Base-by-base conservation (phyloP, 2,329 filamentous ascomycete species). In the Botryotinia globosa region DNA sequence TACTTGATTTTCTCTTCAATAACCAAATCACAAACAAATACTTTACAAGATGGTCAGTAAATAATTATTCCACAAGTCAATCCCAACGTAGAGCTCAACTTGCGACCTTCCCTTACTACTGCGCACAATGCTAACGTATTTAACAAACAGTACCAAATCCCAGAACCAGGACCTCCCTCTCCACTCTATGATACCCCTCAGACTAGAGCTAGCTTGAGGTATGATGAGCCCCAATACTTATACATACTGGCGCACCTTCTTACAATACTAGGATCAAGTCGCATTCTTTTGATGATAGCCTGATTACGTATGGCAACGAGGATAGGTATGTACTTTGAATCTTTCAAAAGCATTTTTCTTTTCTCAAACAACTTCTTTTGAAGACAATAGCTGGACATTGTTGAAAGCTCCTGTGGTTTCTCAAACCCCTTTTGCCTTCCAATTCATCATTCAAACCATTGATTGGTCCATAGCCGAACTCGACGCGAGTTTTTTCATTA, bases 391-490 rank as follows among this genome's bases (percentile, higher is more conserved):
- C 42, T 56, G 16, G 48, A 67, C 54, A 37, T 65, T 56, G 48
- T 42, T 67, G 48, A 25, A 25, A 42, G 45, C 9, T 67, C 25
- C 42, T 32, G n/a, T 39, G 34, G 34, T 32, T 67, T 10, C 34
- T 32, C 48, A 42, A 67, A 22, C 65, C 48, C 65, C 65, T 56
- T 67, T 67, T 67, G 18, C n/a, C 37, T 56, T 56, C 48, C 56
- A 7, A 56, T 22, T n/a, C 20, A 56, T 42, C 10, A 42, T 67
- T 42, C 9, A 56, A 25, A 22, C 29, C 6, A 56, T 56, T 67
- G 65, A 54, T 67, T 67, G 65, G 65, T 25, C 48, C 39, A 42
- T 67, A 42, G n/a, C 45, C 65, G 34, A 42, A 9, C 34, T 42
- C 45, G 16, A 18, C 29, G 51, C 25, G 34, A 42, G 48, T 16